phyloP scores from a whole-genome alignment of 2,329 filamentous ascomycete species.

The Cryphonectria japonica region DNA sequence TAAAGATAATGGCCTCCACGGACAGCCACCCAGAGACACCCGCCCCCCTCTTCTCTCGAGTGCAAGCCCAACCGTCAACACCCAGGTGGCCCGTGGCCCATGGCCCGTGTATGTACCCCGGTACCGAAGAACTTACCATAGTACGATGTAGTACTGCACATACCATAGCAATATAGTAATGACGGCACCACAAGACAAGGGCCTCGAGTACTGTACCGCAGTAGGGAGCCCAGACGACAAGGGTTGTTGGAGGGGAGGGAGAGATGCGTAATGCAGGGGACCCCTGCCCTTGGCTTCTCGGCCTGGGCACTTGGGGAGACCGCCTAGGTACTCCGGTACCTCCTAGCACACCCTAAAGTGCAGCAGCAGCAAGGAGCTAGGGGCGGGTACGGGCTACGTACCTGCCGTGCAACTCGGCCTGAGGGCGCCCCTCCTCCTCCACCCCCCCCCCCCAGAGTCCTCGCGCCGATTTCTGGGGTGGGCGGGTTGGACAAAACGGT shows the following conservation, averaged over 20 bases:
- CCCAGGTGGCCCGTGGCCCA: neutral
- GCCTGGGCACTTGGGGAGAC: neutral
- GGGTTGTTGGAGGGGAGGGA: neutral
- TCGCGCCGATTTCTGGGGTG: slow-evolving; percentile 7
- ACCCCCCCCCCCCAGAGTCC: neutral
- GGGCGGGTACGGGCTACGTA: slow-evolving; percentile 1
- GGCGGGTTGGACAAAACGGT: slow-evolving; percentile 15
- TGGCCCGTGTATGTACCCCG: neutral
- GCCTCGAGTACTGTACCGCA: neutral
- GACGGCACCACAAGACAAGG: neutral
- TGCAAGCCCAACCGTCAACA: neutral
- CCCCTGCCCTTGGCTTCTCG: neutral
- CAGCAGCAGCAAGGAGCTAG: neutral
- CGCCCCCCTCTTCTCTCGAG: neutral
- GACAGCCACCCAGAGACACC: neutral
- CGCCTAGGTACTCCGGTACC: neutral
- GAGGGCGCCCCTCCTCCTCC: neutral
- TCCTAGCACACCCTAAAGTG: slow-evolving; percentile 4
- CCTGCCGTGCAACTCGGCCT: slow-evolving; percentile 14
- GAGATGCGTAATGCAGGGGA: neutral
- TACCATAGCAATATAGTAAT: neutral
- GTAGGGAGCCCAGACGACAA: neutral
- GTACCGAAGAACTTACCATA: neutral
- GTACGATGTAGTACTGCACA: neutral
- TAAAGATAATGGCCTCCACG: neutral